Percentiles rank a stretch among this genome's conserved stretches.
phyloP scores from a whole-genome alignment of 768 basidiomycete genomes.

The Suillus americanus region DNA sequence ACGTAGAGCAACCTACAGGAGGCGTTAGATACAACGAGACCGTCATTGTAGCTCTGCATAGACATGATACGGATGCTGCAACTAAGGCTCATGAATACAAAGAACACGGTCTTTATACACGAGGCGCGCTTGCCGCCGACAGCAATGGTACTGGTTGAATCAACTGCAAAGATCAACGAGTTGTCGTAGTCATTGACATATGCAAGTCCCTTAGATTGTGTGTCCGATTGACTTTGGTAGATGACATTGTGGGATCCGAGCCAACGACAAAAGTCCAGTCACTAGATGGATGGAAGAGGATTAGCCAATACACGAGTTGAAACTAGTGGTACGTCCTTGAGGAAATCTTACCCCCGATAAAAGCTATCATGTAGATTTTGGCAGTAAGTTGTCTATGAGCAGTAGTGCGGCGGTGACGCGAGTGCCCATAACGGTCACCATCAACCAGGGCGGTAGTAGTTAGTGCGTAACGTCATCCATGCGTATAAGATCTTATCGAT shows the following conservation, averaged over 20 bases:
- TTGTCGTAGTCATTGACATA: constrained; percentile 56
- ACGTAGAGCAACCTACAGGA: constrained; percentile 58
- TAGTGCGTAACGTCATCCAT: neutral
- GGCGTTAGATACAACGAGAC: constrained; percentile 76
- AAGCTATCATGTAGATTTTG: constrained; percentile 35
- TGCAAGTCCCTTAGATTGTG: constrained; percentile 53
- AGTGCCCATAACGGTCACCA: constrained; percentile 25
- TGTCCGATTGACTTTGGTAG: constrained; percentile 49
- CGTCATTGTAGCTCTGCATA: constrained; percentile 56
- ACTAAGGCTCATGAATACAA: constrained; percentile 1
- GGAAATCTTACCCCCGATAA: constrained; percentile 51
- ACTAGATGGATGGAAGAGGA: constrained; percentile 34
- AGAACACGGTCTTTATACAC: constrained; percentile 26
- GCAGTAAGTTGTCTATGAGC: constrained; percentile 18
- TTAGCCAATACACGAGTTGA: neutral
- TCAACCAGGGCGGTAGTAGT: constrained; percentile 33
- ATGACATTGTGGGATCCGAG: constrained; percentile 70
- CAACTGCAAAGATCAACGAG: constrained; percentile 62
- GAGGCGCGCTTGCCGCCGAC: constrained; percentile 55
- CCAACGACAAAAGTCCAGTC: constrained; percentile 65
- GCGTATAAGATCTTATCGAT: neutral
- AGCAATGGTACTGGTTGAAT: constrained; percentile 48
- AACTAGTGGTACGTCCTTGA: constrained; percentile 45
- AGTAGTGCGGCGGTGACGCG: constrained; percentile 28
- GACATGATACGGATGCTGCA: constrained; percentile 41